phyloP scores from a whole-genome alignment of 495 filamentous ascomycete genomes.

The Trichoderma erinaceum region DNA sequence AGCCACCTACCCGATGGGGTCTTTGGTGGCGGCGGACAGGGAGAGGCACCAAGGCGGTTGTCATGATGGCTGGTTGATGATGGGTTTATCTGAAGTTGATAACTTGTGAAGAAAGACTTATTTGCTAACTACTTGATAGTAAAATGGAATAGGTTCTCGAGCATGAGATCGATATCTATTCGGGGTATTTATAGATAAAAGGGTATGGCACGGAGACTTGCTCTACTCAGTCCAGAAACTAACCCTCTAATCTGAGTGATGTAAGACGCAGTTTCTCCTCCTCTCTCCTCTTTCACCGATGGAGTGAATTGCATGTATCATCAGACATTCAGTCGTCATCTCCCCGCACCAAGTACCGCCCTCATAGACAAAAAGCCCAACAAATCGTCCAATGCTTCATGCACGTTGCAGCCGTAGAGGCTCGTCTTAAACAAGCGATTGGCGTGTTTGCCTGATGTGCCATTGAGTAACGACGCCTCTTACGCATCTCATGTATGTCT shows the following conservation, averaged over 20 bases:
- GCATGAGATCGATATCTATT: neutral
- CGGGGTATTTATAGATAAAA: neutral
- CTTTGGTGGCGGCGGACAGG: neutral
- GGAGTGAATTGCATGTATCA: neutral
- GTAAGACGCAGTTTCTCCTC: neutral
- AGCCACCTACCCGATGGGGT: conserved; percentile 8
- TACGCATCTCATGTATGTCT: conserved; percentile 1
- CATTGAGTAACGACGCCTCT: neutral
- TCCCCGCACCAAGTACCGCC: neutral
- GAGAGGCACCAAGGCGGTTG: neutral
- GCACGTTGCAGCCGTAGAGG: neutral
- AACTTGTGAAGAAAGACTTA: neutral
- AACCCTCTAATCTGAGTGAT: neutral
- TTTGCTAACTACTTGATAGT: neutral
- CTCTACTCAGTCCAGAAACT: neutral
- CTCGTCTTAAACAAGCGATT: neutral
- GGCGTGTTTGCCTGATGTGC: neutral
- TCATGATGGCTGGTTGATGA: neutral
- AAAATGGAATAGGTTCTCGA: neutral
- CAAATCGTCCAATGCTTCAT: neutral
- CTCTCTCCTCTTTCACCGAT: neutral
- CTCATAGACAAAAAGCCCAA: neutral
- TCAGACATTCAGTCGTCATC: neutral
- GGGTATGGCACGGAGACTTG: neutral
- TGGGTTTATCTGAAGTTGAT: neutral